phyloP scores from a whole-genome alignment of 208 protist species.

The Trypanosoma cruzi region DNA sequence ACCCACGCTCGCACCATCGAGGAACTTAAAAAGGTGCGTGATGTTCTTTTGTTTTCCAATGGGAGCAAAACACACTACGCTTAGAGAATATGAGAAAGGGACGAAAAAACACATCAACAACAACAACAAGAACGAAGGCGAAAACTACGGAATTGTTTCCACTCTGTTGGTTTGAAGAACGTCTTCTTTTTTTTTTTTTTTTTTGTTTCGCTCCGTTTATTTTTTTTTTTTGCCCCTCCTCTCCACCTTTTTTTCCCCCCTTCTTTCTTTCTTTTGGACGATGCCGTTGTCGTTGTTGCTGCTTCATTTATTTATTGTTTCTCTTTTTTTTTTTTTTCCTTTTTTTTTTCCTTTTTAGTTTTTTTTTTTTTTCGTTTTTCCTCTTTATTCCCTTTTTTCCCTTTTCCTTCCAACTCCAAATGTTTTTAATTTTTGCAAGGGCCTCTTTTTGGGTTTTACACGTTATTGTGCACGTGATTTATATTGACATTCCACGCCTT shows the following conservation, averaged over 20 bases:
- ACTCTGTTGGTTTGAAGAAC: no score
- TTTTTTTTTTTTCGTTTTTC: neutral
- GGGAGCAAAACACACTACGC: constrained; percentile 2
- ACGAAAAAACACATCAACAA: neutral
- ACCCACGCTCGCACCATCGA: constrained; percentile 59
- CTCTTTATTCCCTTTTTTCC: neutral
- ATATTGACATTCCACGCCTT: constrained; percentile 1
- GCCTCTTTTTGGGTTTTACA: constrained; percentile 9
- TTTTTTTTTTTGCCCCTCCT: neutral
- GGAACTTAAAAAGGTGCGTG: constrained; percentile 77
- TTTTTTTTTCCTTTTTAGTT: constrained; percentile 8
- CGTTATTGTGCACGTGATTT: neutral
- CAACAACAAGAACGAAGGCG: neutral
- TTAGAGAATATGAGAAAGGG: neutral
- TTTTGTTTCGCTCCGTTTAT: constrained; percentile 1
- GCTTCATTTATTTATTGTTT: neutral
- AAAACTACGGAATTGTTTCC: neutral
- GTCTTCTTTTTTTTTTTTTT: neutral
- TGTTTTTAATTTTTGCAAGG: neutral
- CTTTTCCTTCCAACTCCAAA: neutral
- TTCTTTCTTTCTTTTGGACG: neutral
- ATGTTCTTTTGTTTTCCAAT: constrained; percentile 55
- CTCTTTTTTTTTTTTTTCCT: neutral
- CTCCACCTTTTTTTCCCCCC: neutral
- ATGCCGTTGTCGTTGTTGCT: neutral